Conservation (phyloP, 768 basidiomycete species). For the Tricholoma hemisulphureum region DNA sequence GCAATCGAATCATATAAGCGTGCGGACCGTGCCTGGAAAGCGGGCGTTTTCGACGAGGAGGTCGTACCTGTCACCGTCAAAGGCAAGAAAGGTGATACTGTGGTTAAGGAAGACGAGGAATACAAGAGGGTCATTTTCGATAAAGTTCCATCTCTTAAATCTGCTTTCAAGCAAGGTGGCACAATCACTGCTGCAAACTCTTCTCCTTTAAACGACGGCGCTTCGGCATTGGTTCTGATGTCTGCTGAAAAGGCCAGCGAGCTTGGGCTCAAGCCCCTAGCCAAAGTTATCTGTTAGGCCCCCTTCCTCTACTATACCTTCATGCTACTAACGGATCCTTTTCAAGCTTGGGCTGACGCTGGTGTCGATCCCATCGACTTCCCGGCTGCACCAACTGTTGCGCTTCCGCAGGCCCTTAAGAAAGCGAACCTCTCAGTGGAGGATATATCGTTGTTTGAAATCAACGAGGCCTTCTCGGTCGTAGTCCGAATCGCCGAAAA, state of each 20-base stretch:
- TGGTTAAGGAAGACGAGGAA: conserved; percentile 95
- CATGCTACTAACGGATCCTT: conserved; percentile 3
- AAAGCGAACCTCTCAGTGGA: conserved; percentile 78
- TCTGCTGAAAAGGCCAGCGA: conserved; percentile 91
- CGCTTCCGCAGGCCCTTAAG: conserved; percentile 84
- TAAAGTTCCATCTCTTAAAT: conserved; percentile 84
- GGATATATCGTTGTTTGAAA: conserved; percentile 90
- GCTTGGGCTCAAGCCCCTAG: conserved; percentile 88
- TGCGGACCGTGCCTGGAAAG: conserved; percentile 87
- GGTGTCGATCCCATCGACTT: conserved; percentile 97
- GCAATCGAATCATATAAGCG: conserved; percentile 95
- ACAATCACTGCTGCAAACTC: conserved; percentile 97
- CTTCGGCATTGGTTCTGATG: conserved; percentile 92
- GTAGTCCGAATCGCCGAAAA: conserved; percentile 92
- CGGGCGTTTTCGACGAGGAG: conserved; percentile 82
- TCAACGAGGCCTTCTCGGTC: conserved; percentile 98
- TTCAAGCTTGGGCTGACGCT: conserved; percentile 89
- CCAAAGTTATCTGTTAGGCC: conserved; percentile 85
- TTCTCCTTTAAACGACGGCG: conserved; percentile 92
- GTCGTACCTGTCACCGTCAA: conserved; percentile 88
- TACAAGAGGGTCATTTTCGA: conserved; percentile 96
- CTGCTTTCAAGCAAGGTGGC: conserved; percentile 88
- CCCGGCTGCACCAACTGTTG: conserved; percentile 90
- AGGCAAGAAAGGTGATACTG: conserved; percentile 89
- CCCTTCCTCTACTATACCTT: background rate